Evolutionary conservation across 805 yeast genomes (phyloP), one percentile per base, ranked within the genome.

Genomic region (Cyberlindnera nakhonratchasimensis): DNA sequence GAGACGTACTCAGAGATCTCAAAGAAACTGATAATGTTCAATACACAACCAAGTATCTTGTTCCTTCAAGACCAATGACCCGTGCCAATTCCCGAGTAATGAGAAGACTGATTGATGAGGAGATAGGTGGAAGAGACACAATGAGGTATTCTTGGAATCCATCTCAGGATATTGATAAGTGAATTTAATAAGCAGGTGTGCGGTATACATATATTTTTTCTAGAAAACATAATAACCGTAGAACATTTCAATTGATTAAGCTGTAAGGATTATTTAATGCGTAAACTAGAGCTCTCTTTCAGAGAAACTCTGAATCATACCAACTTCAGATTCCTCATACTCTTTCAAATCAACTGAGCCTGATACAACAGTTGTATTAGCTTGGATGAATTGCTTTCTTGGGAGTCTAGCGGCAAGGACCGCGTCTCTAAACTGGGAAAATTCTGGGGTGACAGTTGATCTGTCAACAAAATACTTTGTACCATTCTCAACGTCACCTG

Each of bases 331-430:
- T 58, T 85, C 91, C 21, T 77, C 81, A 54, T 88, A 88, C 58
- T 86, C 95, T 43, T 70, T 72, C n/a, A 87, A 69, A 30, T 64
- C 71, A 24, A 82, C 79, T 35, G 54, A 51, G 6, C 59, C 61
- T 9, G 57, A 67, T 12, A 59, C 51, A 34, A 77, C 48, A 20
- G 65, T 52, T 8, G 95, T 83, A 64, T 88, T 88, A 21, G 89
- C 86, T 64, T 88, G 96, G 43, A 88, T 79, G 52, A 82, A 75
- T 61, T 86, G 95, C 62, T 80, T 82, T 62, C 96, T 77, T 48
- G 96, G 95, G 53, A 82, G 70, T 64, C 86, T 85, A 60, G 85
- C 82, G 34, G 68, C 65, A 46, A 88, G 66, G 12, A 88, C 88
- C 28, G 74, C 68, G 40, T 79, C 82, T 65, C 96, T 75, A 59